Evolutionary conservation across 768 basidiomycete genomes (phyloP).

Genomic region (Russula griseocarnosa): DNA sequence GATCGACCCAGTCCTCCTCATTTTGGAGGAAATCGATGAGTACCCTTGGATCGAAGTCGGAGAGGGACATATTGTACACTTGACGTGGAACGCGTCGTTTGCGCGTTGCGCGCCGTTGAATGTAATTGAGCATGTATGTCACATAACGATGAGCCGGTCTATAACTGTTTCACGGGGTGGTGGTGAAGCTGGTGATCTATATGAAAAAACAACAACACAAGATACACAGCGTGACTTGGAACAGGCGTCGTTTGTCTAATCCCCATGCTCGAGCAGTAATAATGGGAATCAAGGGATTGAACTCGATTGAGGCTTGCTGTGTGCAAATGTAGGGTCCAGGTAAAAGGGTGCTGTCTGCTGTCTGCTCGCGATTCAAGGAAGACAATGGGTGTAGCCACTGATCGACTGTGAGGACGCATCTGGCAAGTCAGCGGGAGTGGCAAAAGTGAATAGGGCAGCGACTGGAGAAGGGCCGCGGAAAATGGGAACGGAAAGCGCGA

Average conservation of each 20-base stretch:
- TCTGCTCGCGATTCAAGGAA: conserved; percentile 76
- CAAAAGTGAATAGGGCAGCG: too few relatives aligned
- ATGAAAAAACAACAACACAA: conserved; percentile 45
- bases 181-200: conserved; percentile 56
- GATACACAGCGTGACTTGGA: conserved; percentile 28
- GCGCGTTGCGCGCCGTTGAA: conserved; percentile 33
- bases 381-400: conserved; percentile 88
- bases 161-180: conserved; percentile 64
- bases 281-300: conserved; percentile 47
- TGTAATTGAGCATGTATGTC: conserved; percentile 35
- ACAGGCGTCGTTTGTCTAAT: conserved; percentile 7
- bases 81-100: conserved; percentile 69
- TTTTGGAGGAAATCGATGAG: conserved; percentile 88
- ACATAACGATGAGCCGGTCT: conserved; percentile 37
- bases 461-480: too few relatives aligned
- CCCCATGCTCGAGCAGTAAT: conserved; percentile 42
- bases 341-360: conserved; percentile 75
- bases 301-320: conserved; percentile 43
- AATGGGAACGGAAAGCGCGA: too few relatives aligned
- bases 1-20: conserved; percentile 84
- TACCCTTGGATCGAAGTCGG: conserved; percentile 94
- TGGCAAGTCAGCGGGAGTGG: too few relatives aligned
- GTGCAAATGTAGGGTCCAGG: conserved; percentile 71
- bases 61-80: conserved; percentile 89
- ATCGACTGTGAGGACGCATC: conserved; percentile 82